Percentiles rank a stretch among this genome's conserved stretches.
Evolutionary conservation across 768 basidiomycete genomes (phyloP).

Genomic region (Leucocoprinus leucothites): DNA sequence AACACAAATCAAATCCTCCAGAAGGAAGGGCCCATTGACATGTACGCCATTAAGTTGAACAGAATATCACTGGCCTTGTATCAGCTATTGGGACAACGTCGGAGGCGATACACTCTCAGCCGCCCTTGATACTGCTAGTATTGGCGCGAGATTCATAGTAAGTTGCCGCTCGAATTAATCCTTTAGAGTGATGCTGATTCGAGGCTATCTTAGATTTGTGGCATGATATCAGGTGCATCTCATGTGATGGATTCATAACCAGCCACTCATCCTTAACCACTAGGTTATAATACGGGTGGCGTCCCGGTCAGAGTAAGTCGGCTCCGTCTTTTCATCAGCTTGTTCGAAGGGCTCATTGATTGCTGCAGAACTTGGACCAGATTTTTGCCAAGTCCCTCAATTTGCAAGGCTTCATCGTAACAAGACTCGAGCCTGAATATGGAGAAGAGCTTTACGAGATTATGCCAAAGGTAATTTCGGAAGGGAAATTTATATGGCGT

Average conservation of each 20-base stretch:
- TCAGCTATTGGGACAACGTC: constrained; percentile 35
- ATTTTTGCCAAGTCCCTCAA: constrained; percentile 39
- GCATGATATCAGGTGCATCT: constrained; percentile 2
- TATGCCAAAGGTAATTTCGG: constrained; percentile 33
- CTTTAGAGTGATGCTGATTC: background rate
- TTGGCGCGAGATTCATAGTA: constrained; percentile 40
- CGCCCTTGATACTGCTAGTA: constrained; percentile 32
- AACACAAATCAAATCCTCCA: constrained; percentile 40
- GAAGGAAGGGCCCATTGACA: constrained; percentile 51
- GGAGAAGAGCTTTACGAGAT: constrained; percentile 31
- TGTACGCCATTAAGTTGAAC: constrained; percentile 26
- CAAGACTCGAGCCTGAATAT: constrained; percentile 27
- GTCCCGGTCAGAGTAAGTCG: background rate
- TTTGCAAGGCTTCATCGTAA: constrained; percentile 41
- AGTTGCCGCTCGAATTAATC: constrained; percentile 12
- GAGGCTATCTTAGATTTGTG: background rate
- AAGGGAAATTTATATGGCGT: constrained; percentile 34
- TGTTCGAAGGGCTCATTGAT: too few relatives aligned
- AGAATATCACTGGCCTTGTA: background rate
- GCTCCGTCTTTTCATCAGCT: background rate
- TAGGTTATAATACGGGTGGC: constrained; percentile 1
- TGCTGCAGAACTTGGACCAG: constrained; percentile 32
- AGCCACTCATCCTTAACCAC: background rate
- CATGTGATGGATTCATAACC: background rate
- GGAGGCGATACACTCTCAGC: constrained; percentile 42